These are phyloP conservation scores for Rhynchosporium graminicola DNA, from an alignment of 2,329 filamentous ascomycete genomes.

Conservation along the genomic window DNA sequence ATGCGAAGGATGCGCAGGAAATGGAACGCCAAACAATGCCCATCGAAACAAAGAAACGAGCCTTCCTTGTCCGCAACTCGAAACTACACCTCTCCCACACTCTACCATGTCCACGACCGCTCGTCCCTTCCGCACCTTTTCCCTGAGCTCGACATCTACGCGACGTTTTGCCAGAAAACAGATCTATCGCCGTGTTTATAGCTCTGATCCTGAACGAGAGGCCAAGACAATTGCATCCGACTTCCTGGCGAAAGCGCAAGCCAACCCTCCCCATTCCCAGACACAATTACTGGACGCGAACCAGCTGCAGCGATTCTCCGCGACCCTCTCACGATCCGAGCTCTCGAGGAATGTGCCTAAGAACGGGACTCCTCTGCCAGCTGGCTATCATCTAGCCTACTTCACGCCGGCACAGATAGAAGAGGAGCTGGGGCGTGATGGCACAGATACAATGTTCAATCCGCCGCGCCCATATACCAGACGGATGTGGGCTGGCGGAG, in stretches of 20 bases:
- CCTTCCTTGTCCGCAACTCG: slow-evolving; percentile 4
- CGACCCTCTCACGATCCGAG: slow-evolving; percentile 55
- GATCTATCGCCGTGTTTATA: slow-evolving; percentile 26
- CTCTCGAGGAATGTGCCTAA: slow-evolving; percentile 16
- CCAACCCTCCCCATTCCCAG: slow-evolving; percentile 45
- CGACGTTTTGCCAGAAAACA: not conserved
- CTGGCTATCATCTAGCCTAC: slow-evolving; percentile 62
- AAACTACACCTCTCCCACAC: not conserved
- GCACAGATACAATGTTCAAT: slow-evolving; percentile 62
- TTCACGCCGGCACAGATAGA: slow-evolving; percentile 61
- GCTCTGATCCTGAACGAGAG: slow-evolving; percentile 25
- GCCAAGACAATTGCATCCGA: slow-evolving; percentile 42
- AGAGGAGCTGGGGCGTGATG: slow-evolving; percentile 56
- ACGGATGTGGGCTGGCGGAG: slow-evolving; percentile 68
- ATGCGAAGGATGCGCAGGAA: not conserved
- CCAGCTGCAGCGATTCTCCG: slow-evolving; percentile 61
- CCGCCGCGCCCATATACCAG: slow-evolving; percentile 60
- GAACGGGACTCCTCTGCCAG: slow-evolving; percentile 30
- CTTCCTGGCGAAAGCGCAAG: slow-evolving; percentile 47
- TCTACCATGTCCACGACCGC: slow-evolving; percentile 26
- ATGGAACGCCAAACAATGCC: not conserved
- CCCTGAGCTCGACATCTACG: slow-evolving; percentile 1
- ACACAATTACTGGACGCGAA: slow-evolving; percentile 60
- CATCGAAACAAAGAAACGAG: slow-evolving; percentile 7
- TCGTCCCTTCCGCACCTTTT: slow-evolving; percentile 4